Percentiles rank a stretch among this genome's conserved stretches.
Conservation (phyloP, 495 filamentous ascomycete genomes). For the Lepraria neglecta region DNA sequence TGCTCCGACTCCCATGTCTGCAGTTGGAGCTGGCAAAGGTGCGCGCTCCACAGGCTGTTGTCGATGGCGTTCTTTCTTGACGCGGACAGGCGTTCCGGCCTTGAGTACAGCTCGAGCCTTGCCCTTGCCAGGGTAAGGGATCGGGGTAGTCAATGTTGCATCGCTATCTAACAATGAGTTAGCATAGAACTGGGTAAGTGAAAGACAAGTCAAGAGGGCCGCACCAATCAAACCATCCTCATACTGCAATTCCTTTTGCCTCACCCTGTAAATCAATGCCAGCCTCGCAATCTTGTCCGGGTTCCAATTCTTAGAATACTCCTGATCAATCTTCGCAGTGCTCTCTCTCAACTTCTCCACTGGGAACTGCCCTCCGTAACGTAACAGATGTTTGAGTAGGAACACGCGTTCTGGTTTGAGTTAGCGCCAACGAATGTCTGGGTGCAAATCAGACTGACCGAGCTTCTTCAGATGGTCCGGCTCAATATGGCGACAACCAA, state of each 20-base stretch:
- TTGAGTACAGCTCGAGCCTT: background rate
- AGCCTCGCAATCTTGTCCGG: background rate
- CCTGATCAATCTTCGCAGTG: constrained; percentile 10
- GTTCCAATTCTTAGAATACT: background rate
- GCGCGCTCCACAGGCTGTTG: background rate
- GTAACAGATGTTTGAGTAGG: constrained; percentile 14
- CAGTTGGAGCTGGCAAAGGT: background rate
- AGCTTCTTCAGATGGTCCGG: constrained; percentile 77
- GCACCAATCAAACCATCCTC: constrained; percentile 11
- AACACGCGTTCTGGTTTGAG: constrained; percentile 17
- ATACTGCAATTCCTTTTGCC: constrained; percentile 19
- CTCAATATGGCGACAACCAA: constrained; percentile 60
- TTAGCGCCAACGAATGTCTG: background rate
- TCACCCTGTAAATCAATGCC: constrained; percentile 19
- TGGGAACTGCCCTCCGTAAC: constrained; percentile 11
- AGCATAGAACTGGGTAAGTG: background rate
- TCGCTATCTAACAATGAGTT: constrained; percentile 4
- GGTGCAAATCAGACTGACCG: constrained; percentile 45
- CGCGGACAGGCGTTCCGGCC: background rate
- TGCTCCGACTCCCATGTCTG: background rate
- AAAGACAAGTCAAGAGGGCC: background rate
- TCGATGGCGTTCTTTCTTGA: background rate
- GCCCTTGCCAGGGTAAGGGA: background rate
- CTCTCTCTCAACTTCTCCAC: constrained; percentile 12
- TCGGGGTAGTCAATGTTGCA: background rate